Evolutionary conservation across 371 early-diverging fungal species (phyloP).

Genomic region (Mucor circinelloides): DNA sequence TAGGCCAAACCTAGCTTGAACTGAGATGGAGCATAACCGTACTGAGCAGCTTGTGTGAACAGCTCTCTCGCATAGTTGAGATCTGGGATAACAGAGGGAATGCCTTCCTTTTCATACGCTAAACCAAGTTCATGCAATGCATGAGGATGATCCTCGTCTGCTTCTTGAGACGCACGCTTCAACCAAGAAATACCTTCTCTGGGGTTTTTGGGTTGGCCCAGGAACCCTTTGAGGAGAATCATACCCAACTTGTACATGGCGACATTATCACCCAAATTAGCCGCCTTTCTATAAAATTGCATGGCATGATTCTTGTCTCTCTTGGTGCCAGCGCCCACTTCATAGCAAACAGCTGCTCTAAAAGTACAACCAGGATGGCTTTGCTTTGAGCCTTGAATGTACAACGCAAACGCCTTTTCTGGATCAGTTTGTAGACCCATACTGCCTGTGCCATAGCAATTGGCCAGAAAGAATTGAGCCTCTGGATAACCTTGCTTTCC

Average conservation of each 20-base stretch:
- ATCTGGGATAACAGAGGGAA: constrained; percentile 81
- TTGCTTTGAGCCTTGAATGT: constrained; percentile 91
- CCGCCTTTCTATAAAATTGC: constrained; percentile 93
- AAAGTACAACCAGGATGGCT: constrained; percentile 92
- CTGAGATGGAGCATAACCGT: constrained; percentile 93
- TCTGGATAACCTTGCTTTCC: constrained; percentile 81
- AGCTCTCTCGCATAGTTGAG: constrained; percentile 86
- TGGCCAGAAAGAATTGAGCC: constrained; percentile 91
- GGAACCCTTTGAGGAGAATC: constrained; percentile 77
- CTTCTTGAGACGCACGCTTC: constrained; percentile 87
- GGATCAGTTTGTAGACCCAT: constrained; percentile 80
- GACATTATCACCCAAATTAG: constrained; percentile 88
- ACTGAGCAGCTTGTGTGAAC: constrained; percentile 89
- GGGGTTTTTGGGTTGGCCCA: constrained; percentile 73
- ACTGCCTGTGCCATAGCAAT: constrained; percentile 77
- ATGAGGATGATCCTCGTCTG: constrained; percentile 90
- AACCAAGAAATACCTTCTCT: constrained; percentile 93
- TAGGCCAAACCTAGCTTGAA: constrained; percentile 92
- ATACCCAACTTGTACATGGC: constrained; percentile 97
- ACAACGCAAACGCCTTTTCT: constrained; percentile 90
- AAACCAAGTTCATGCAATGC: constrained; percentile 92
- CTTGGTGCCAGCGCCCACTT: constrained; percentile 92
- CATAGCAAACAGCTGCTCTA: constrained; percentile 95
- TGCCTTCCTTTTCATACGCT: constrained; percentile 83
- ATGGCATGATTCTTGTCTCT: constrained; percentile 83